A percentile compares a stretch with the other conserved stretches of the same genome.
Conservation (phyloP, 2,329 filamentous ascomycete species). For the Bipolaris gigantea region DNA sequence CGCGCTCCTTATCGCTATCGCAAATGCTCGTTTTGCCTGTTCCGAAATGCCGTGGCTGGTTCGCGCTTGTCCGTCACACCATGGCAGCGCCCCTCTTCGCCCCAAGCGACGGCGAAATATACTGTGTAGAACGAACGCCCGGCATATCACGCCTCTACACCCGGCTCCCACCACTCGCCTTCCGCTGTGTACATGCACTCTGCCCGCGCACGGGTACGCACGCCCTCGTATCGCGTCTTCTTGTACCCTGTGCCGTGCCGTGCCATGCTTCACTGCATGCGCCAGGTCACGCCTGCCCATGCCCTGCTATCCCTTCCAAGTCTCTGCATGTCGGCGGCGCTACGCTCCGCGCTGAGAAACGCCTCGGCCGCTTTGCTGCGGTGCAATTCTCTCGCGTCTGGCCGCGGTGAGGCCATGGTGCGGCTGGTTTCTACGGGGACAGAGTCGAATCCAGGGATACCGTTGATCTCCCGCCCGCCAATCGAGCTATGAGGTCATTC, state of each 20-base stretch:
- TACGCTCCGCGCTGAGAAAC: neutral
- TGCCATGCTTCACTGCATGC: neutral
- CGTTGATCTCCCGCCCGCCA: constrained; percentile 19
- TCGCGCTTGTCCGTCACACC: neutral
- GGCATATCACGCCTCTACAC: neutral
- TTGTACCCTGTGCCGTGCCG: neutral
- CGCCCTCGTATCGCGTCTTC: constrained; percentile 1
- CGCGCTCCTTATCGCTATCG: constrained; percentile 10
- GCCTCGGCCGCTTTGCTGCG: neutral
- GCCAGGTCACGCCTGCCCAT: neutral
- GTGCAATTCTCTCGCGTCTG: neutral
- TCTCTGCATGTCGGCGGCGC: neutral
- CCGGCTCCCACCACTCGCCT: neutral
- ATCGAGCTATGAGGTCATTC: constrained; percentile 14
- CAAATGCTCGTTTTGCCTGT: neutral
- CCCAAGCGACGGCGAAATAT: constrained; percentile 2
- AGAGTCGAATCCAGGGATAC: constrained; percentile 13
- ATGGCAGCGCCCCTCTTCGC: neutral
- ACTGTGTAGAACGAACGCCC: too few relatives aligned
- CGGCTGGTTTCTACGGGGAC: constrained; percentile 11
- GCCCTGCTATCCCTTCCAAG: neutral
- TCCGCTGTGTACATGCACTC: neutral
- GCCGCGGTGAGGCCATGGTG: neutral
- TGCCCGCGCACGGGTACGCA: constrained; percentile 4
- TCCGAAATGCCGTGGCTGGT: constrained; percentile 11